Evolutionary conservation across 805 yeast genomes (phyloP).

Genomic region (Tetrapisispora taiwanensis): DNA sequence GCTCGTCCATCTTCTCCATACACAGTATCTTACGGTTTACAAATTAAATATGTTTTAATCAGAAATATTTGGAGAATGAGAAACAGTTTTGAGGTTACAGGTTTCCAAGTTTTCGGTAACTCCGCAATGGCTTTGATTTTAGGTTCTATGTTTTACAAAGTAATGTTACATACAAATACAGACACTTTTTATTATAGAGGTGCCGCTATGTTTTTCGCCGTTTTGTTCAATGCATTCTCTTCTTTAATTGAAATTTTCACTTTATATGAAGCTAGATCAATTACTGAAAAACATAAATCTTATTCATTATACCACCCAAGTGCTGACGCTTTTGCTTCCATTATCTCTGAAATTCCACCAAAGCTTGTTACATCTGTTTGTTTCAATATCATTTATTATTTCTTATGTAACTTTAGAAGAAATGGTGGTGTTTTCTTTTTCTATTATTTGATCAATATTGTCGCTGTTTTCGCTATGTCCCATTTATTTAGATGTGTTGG

Average conservation of each 20-base stretch:
- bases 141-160: slow-evolving; percentile 45
- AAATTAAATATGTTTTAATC: slow-evolving; percentile 34
- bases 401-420: slow-evolving; percentile 44
- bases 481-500: slow-evolving; percentile 38
- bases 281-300: slow-evolving; percentile 49
- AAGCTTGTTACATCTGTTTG: slow-evolving; percentile 35
- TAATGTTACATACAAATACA: slow-evolving; percentile 29
- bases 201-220: slow-evolving; percentile 55
- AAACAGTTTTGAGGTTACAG: slow-evolving; percentile 38
- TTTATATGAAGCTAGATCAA: slow-evolving; percentile 43
- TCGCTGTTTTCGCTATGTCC: slow-evolving; percentile 45
- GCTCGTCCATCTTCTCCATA: slow-evolving; percentile 37
- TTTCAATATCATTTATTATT: slow-evolving; percentile 43
- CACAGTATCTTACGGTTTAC: slow-evolving; percentile 40
- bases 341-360: slow-evolving; percentile 48
- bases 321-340: slow-evolving; percentile 55
- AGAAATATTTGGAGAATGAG: slow-evolving; percentile 39
- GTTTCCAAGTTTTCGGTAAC: slow-evolving; percentile 33
- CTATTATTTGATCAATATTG: slow-evolving; percentile 35
- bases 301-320: slow-evolving; percentile 52
- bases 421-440: slow-evolving; percentile 47
- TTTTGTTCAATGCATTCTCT: slow-evolving; percentile 52
- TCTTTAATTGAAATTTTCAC: slow-evolving; percentile 46
- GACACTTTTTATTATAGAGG: slow-evolving; percentile 42
- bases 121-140: slow-evolving; percentile 41